Percentiles rank a stretch among this genome's conserved stretches.
Conservation (phyloP, 345 rosid species). For the Eucalyptus paniculata region DNA sequence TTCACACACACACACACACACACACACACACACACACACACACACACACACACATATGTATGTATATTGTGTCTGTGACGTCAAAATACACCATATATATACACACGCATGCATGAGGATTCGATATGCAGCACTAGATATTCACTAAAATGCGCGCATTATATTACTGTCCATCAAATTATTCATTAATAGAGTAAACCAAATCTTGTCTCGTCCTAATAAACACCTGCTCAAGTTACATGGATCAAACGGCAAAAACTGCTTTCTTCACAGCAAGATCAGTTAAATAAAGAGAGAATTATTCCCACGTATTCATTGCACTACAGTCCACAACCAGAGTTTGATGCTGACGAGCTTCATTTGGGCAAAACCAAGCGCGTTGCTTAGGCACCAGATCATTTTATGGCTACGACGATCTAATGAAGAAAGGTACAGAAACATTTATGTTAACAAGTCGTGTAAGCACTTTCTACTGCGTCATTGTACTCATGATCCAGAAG, state of each 20-base stretch:
- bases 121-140: neutral
- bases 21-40: too few species aligned
- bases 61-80: too few species aligned
- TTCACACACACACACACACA: too few species aligned
- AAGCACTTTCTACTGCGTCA: neutral
- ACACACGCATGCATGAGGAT: neutral
- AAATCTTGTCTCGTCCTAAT: neutral
- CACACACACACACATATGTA: too few species aligned
- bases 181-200: neutral
- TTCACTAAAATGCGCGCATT: neutral
- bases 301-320: neutral
- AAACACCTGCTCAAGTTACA: neutral
- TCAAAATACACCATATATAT: neutral
- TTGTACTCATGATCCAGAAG: neutral
- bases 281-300: neutral
- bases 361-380: neutral
- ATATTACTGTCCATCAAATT: neutral
- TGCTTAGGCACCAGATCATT: neutral
- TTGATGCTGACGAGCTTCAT: neutral
- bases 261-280: neutral
- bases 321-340: neutral
- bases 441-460: neutral
- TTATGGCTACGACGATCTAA: neutral
- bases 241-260: neutral
- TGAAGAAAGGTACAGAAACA: neutral